A percentile compares a stretch with the other conserved stretches of the same genome.
Evolutionary conservation across 139 green algal genomes (phyloP).

Genomic region (Pseudopediastrum boryanum): DNA sequence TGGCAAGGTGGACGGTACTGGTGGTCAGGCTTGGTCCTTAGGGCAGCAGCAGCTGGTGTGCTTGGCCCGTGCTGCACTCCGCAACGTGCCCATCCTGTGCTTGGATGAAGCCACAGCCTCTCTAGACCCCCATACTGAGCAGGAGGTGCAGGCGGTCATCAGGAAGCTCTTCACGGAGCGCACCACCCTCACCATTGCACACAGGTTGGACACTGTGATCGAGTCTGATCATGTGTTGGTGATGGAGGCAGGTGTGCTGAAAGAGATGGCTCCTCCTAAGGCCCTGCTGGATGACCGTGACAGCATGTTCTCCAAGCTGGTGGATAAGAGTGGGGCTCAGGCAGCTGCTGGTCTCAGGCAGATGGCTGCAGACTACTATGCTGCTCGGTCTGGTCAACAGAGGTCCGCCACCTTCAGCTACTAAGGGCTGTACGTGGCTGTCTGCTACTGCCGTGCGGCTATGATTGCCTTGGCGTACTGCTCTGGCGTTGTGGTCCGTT

Average conservation of each 20-base stretch:
- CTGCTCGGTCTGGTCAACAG: too few relatives aligned
- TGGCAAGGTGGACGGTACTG: conserved; percentile 47
- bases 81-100: conserved; percentile 59
- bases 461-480: too few relatives aligned
- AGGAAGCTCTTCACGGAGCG: conserved; percentile 50
- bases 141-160: conserved; percentile 61
- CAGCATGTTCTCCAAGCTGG: conserved; percentile 56
- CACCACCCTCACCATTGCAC: conserved; percentile 69
- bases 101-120: conserved; percentile 78
- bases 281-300: conserved; percentile 48
- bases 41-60: conserved; percentile 77
- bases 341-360: conserved; percentile 46
- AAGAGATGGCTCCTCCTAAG: conserved; percentile 46
- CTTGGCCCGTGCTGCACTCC: conserved; percentile 67
- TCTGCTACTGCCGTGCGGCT: too few relatives aligned
- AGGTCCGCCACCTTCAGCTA: too few relatives aligned
- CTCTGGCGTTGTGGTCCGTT: too few relatives aligned
- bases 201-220: conserved; percentile 77
- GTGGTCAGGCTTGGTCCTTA: conserved; percentile 50
- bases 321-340: conserved; percentile 49
- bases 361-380: conserved; percentile 49
- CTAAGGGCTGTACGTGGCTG: too few relatives aligned
- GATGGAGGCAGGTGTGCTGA: conserved; percentile 62
- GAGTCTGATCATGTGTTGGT: conserved; percentile 66
- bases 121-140: conserved; percentile 72